phyloP scores from a whole-genome alignment of 2,329 filamentous ascomycete genomes.

The Tolypocladium tropicale region DNA sequence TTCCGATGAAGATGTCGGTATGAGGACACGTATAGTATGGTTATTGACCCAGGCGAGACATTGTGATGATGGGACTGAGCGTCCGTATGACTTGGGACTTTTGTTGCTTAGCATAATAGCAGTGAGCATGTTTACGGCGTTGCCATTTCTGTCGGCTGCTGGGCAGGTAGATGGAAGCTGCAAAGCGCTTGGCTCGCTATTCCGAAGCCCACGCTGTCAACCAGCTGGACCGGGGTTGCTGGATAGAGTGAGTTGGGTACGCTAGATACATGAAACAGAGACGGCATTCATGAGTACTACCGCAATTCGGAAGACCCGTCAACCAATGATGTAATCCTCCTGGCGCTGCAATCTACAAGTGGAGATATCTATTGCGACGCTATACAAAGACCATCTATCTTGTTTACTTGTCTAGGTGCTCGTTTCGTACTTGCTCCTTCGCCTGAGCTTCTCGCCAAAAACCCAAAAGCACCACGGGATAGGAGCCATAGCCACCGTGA shows the following conservation, averaged over 20 bases:
- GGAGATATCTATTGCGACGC: not conserved
- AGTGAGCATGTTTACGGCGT: not conserved
- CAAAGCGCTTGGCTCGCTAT: too few relatives aligned
- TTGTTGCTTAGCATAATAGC: not conserved
- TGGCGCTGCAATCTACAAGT: not conserved
- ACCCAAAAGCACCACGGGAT: slow-evolving; percentile 21
- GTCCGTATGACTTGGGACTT: not conserved
- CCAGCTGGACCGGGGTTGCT: too few relatives aligned
- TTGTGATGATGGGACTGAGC: not conserved
- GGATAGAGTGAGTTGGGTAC: too few relatives aligned
- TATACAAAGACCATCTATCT: not conserved
- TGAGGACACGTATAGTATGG: slow-evolving; percentile 19
- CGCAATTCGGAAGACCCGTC: too few relatives aligned
- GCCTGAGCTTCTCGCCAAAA: slow-evolving; percentile 12
- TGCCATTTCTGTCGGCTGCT: not conserved
- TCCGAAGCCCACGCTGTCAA: not conserved
- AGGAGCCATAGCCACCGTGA: slow-evolving; percentile 24
- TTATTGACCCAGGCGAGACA: not conserved
- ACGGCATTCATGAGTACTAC: too few relatives aligned
- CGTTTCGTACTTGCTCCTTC: slow-evolving; percentile 14
- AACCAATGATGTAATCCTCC: too few relatives aligned
- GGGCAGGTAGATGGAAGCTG: not conserved
- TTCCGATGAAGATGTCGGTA: slow-evolving; percentile 99
- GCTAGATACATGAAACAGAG: too few relatives aligned
- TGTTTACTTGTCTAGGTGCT: slow-evolving; percentile 8